phyloP scores from a whole-genome alignment of 2,329 filamentous ascomycete species.

The Gaeumannomyces tritici region DNA sequence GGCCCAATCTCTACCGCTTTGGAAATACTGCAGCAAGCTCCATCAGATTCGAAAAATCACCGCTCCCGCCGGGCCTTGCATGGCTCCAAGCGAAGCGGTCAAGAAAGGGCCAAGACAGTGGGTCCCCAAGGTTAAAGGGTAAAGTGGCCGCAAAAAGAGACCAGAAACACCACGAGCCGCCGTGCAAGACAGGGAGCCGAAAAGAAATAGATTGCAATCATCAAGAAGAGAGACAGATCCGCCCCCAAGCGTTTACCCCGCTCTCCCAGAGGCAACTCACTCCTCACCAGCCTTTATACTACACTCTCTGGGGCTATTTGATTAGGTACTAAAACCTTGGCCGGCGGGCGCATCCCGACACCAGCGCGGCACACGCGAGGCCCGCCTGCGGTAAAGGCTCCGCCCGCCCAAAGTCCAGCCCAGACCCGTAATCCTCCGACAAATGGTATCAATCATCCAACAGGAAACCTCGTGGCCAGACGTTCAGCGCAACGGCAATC shows the following conservation, averaged over 20 bases:
- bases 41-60: neutral
- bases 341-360: neutral
- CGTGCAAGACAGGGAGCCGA: neutral
- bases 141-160: neutral
- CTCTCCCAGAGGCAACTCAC: neutral
- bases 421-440: neutral
- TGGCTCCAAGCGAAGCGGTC: neutral
- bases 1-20: neutral
- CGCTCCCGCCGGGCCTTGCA: neutral
- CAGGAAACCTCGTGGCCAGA: neutral
- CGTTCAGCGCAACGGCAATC: neutral
- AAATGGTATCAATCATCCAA: neutral
- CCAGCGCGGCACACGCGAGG: neutral
- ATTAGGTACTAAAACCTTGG: neutral
- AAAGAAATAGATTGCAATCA: neutral
- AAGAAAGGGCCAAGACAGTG: neutral
- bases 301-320: neutral
- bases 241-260: neutral
- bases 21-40: neutral
- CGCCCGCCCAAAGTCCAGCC: neutral
- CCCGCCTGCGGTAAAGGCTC: too few species aligned
- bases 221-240: neutral
- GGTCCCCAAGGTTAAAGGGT: too few species aligned
- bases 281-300: neutral
- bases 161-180: too few species aligned